Conservation (phyloP, 176 grass and related monocot genomes). For the Areca catechu region DNA sequence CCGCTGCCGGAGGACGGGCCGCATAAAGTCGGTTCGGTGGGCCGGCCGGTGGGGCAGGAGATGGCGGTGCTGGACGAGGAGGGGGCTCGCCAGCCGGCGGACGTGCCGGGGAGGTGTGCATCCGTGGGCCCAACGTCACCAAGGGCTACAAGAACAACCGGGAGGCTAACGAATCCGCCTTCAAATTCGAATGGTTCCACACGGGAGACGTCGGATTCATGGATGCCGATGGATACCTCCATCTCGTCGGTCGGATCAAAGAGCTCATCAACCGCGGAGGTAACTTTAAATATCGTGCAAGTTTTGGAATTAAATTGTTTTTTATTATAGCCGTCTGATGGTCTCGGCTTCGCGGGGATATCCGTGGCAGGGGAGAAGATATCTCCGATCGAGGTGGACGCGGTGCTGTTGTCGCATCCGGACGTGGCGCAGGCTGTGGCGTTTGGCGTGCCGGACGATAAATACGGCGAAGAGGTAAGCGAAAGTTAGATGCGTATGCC, state of each 20-base stretch:
- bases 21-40: slow-evolving; percentile 51
- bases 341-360: not conserved
- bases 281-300: not conserved
- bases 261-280: slow-evolving; percentile 97
- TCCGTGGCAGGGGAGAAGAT: slow-evolving; percentile 77
- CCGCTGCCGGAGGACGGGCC: slow-evolving; percentile 51
- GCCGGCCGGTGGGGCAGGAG: slow-evolving; percentile 57
- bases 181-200: slow-evolving; percentile 84
- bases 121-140: slow-evolving; percentile 67
- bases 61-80: slow-evolving; percentile 61
- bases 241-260: slow-evolving; percentile 83
- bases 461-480: slow-evolving; percentile 72
- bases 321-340: not conserved
- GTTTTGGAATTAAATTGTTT: not conserved
- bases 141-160: slow-evolving; percentile 54
- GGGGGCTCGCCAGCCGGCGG: not conserved
- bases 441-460: slow-evolving; percentile 79
- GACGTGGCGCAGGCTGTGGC: slow-evolving; percentile 60
- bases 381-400: slow-evolving; percentile 93
- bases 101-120: slow-evolving; percentile 60
- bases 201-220: slow-evolving; percentile 72
- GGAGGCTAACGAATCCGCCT: slow-evolving; percentile 54
- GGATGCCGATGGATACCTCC: slow-evolving; percentile 52
- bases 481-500: too few species aligned
- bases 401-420: slow-evolving; percentile 58